These are phyloP conservation scores for Ehretia macrophylla DNA, from an alignment of 257 asterid species.

Conservation along the genomic window DNA sequence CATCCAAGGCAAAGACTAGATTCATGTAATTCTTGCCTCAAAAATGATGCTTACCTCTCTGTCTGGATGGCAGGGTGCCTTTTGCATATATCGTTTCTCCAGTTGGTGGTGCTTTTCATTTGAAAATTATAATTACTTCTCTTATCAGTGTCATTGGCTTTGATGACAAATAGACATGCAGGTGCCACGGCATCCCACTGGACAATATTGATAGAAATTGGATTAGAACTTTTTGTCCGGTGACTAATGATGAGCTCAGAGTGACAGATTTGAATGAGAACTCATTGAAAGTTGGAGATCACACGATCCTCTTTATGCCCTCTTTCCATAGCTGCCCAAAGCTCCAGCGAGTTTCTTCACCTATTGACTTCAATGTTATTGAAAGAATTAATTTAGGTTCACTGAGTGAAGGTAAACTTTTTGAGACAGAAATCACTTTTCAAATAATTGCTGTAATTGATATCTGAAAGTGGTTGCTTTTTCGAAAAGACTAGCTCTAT, in stretches of 20 bases:
- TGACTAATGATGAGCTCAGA: slow-evolving; percentile 48
- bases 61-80: background rate
- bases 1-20: too few species aligned
- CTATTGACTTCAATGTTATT: slow-evolving; percentile 63
- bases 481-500: too few species aligned
- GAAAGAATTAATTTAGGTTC: slow-evolving; percentile 67
- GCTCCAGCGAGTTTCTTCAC: slow-evolving; percentile 49
- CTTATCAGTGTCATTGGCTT: slow-evolving; percentile 20
- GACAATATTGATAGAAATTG: slow-evolving; percentile 32
- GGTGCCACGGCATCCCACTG: slow-evolving; percentile 84
- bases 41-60: background rate
- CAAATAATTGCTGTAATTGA: background rate
- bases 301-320: slow-evolving; percentile 72
- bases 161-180: slow-evolving; percentile 64
- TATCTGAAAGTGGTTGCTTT: background rate
- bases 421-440: background rate
- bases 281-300: slow-evolving; percentile 69
- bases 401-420: slow-evolving; percentile 71
- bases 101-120: background rate
- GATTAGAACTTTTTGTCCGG: slow-evolving; percentile 46
- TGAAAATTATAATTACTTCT: background rate
- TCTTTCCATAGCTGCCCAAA: slow-evolving; percentile 59
- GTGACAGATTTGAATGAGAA: slow-evolving; percentile 55
- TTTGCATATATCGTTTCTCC: background rate
- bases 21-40: too few species aligned